These are phyloP conservation scores for Schizosaccharomyces japonicus DNA, from an alignment of 805 yeast genomes.

Conservation along the genomic window DNA sequence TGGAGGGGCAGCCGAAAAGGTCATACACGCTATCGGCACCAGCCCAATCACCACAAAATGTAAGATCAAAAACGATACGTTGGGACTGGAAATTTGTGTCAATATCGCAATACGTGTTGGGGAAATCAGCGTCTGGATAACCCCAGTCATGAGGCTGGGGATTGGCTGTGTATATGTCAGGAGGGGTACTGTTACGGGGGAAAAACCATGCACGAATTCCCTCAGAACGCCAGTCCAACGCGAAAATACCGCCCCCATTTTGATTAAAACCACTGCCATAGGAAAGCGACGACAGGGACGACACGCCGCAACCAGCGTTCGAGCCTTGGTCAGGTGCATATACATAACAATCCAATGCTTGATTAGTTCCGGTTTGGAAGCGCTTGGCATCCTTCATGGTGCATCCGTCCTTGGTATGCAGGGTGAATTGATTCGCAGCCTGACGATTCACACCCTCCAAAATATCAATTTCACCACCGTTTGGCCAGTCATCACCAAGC, in stretches of 20 bases:
- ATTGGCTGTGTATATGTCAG: background rate
- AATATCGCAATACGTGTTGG: background rate
- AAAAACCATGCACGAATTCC: conserved; percentile 4
- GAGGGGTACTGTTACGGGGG: background rate
- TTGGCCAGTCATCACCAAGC: conserved; percentile 3
- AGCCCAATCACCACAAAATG: conserved; percentile 6
- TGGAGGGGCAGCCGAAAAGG: background rate
- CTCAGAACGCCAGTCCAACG: conserved; percentile 1
- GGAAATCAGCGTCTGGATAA: conserved; percentile 1
- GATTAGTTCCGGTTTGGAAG: background rate
- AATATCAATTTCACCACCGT: conserved; percentile 5
- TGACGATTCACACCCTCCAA: conserved; percentile 3
- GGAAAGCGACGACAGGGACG: background rate
- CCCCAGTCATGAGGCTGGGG: conserved; percentile 1
- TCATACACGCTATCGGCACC: background rate
- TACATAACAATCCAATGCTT: background rate
- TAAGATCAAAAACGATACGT: background rate
- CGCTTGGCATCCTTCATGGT: background rate
- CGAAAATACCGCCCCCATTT: background rate
- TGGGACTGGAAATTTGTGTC: background rate
- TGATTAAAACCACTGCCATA: background rate
- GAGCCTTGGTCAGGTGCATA: background rate
- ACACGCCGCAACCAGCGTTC: conserved; percentile 4
- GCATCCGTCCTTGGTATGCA: conserved; percentile 5
- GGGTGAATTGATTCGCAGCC: background rate